These are phyloP conservation scores for Dalbergia cultrata DNA, from an alignment of 306 rosid species.

Conservation along the genomic window DNA sequence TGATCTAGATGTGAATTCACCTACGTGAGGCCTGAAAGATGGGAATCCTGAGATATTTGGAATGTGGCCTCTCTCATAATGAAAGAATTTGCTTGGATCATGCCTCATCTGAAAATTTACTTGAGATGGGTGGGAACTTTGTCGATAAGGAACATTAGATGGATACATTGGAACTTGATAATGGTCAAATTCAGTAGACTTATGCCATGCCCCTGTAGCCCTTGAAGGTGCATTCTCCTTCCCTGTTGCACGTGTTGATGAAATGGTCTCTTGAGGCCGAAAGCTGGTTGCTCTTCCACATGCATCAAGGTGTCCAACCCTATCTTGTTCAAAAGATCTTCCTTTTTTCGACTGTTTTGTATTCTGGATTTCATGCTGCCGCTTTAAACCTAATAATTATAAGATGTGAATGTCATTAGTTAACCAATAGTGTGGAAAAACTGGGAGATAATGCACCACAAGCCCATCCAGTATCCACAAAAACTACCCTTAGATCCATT, in stretches of 20 bases:
- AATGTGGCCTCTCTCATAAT: slow-evolving; percentile 43
- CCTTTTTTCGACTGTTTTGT: slow-evolving; percentile 47
- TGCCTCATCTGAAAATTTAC: slow-evolving; percentile 44
- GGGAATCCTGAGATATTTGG: slow-evolving; percentile 48
- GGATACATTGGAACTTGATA: slow-evolving; percentile 48
- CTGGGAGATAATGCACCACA: slow-evolving; percentile 19
- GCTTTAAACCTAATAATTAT: slow-evolving; percentile 51
- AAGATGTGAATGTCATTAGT: slow-evolving; percentile 20
- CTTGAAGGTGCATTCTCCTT: slow-evolving; percentile 50
- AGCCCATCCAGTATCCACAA: not conserved
- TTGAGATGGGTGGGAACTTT: slow-evolving; percentile 43
- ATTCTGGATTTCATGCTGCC: slow-evolving; percentile 47
- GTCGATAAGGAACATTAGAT: slow-evolving; percentile 36
- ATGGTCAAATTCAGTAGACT: slow-evolving; percentile 30
- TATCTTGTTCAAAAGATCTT: slow-evolving; percentile 45
- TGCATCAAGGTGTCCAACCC: slow-evolving; percentile 46
- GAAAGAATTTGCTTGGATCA: slow-evolving; percentile 35
- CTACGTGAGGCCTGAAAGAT: slow-evolving; percentile 39
- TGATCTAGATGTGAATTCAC: slow-evolving; percentile 43
- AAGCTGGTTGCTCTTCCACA: slow-evolving; percentile 24
- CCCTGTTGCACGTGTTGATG: slow-evolving; percentile 45
- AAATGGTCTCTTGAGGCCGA: slow-evolving; percentile 43
- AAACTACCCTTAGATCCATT: slow-evolving; percentile 51
- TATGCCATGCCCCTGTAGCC: slow-evolving; percentile 43
- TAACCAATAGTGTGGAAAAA: slow-evolving; percentile 30